Evolutionary conservation across 208 protist genomes (phyloP).

Genomic region (Tritrichomonas musculus): DNA sequence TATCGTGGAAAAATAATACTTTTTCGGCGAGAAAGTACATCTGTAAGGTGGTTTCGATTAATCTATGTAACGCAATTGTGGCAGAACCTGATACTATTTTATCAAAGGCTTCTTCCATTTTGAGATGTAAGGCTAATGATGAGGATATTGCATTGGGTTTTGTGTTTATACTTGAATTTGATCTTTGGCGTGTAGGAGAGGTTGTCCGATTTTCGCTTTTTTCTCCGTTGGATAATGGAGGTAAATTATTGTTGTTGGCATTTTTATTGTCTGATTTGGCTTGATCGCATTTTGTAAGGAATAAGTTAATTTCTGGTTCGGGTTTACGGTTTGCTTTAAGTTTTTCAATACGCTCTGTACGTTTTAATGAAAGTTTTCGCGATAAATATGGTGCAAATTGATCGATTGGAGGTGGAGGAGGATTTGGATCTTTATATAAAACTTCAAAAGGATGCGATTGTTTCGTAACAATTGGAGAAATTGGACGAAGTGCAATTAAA

Average conservation of each 20-base stretch:
- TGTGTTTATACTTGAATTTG: no score
- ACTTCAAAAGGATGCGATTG: not conserved
- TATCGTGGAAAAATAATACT: not conserved
- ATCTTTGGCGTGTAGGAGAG: no score
- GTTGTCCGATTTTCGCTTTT: no score
- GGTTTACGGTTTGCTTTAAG: not conserved
- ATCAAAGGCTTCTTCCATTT: not conserved
- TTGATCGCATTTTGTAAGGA: no score
- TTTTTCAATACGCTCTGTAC: not conserved
- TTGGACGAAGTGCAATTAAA: not conserved
- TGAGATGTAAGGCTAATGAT: not conserved
- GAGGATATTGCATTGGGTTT: no score
- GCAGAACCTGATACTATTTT: not conserved
- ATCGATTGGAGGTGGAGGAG: not conserved
- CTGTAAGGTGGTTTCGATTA: not conserved
- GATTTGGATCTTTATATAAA: not conserved
- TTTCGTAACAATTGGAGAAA: not conserved
- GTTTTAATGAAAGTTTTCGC: not conserved
- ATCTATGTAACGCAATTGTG: not conserved
- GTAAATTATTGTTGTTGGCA: no score
- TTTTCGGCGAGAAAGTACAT: not conserved
- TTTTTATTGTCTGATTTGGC: no score
- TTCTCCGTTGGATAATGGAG: no score
- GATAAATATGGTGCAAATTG: constrained; percentile 27
- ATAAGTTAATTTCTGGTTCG: not conserved